phyloP scores from a whole-genome alignment of 768 basidiomycete species.

The Boletus tomentosulus region DNA sequence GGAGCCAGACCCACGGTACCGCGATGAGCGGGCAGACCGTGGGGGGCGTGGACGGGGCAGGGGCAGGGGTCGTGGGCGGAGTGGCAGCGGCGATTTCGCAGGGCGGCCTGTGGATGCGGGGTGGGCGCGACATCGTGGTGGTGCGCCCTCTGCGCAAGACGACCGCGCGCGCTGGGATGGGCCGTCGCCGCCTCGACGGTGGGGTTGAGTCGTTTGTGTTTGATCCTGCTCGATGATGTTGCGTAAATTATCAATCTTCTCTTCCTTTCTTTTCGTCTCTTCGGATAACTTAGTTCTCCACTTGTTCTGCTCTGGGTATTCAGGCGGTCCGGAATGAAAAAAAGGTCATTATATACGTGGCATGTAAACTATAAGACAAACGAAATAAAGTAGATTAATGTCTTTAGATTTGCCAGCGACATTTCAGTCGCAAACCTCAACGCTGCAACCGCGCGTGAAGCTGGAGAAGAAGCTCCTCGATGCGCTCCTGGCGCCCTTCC shows the following conservation, averaged over 20 bases:
- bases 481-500: conserved; percentile 44
- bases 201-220: conserved; percentile 9
- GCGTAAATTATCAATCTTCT: conserved; percentile 28
- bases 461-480: conserved; percentile 43
- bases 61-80: conserved; percentile 26
- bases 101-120: conserved; percentile 45
- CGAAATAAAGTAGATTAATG: conserved; percentile 1
- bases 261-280: neutral
- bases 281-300: conserved; percentile 7
- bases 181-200: conserved; percentile 27
- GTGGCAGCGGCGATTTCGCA: conserved; percentile 14
- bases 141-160: conserved; percentile 21
- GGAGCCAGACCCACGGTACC: conserved; percentile 20
- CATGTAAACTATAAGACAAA: conserved; percentile 1
- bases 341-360: neutral
- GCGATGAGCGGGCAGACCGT: conserved; percentile 35
- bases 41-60: conserved; percentile 34
- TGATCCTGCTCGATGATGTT: neutral
- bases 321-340: conserved; percentile 1
- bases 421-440: neutral
- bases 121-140: conserved; percentile 26
- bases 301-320: conserved; percentile 6
- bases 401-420: neutral
- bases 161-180: conserved; percentile 27
- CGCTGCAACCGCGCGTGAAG: conserved; percentile 20